Evolutionary conservation across 2,329 filamentous ascomycete species (phyloP).

Genomic region (Xenosphaeropsis pyriputrescens): DNA sequence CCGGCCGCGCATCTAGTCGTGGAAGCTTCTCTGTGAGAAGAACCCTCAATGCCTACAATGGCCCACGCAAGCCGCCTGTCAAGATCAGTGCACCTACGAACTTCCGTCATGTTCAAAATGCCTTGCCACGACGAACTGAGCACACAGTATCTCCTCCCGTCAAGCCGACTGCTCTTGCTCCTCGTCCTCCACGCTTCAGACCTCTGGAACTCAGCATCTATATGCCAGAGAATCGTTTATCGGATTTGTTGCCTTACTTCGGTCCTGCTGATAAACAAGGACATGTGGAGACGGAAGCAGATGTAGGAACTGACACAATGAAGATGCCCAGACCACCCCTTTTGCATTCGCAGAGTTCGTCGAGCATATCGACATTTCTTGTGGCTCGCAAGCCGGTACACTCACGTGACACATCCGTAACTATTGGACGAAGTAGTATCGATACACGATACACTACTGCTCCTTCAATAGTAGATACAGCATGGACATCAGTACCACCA

Average conservation of each 20-base stretch:
- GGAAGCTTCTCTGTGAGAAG: constrained; percentile 30
- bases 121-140: constrained; percentile 14
- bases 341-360: constrained; percentile 14
- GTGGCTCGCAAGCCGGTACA: constrained; percentile 16
- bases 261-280: constrained; percentile 14
- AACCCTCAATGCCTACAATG: constrained; percentile 24
- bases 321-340: constrained; percentile 7
- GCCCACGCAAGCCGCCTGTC: constrained; percentile 28
- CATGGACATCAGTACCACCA: constrained; percentile 8
- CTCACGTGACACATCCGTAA: constrained; percentile 1
- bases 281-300: constrained; percentile 2
- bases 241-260: constrained; percentile 40
- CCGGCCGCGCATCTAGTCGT: constrained; percentile 24
- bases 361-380: constrained; percentile 11
- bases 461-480: constrained; percentile 3
- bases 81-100: constrained; percentile 43
- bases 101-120: constrained; percentile 42
- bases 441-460: not conserved
- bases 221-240: constrained; percentile 28
- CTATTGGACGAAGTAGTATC: not conserved
- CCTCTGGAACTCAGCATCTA: constrained; percentile 44
- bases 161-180: too few relatives aligned
- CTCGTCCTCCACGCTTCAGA: constrained; percentile 21
- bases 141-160: too few relatives aligned
- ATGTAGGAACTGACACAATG: constrained; percentile 4